Evolutionary conservation across 2,329 filamentous ascomycete species (phyloP), one percentile per base, ranked within the genome.

Genomic region (Cladosporium halotolerans): DNA sequence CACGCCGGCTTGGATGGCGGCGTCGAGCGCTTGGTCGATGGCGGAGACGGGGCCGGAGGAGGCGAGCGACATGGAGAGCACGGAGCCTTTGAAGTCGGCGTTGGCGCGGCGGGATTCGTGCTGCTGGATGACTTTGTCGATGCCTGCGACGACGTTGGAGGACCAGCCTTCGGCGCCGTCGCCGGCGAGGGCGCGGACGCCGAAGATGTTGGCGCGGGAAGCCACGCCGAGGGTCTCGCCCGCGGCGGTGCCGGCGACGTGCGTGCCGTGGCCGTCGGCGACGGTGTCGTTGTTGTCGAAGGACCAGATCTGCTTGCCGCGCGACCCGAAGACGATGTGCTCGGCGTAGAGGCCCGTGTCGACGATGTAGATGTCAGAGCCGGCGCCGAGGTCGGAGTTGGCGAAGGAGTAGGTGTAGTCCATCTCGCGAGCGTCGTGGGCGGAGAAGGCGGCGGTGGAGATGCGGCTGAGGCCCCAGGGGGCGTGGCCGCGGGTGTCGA

Each of bases 101-200:
- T 68, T 53, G 1, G 56, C 55, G 60, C 71, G 72, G 60, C 73
- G 70, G 51, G 67, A 61, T 38, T 74, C 67, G 64, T 79, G 76
- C 42, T 69, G 66, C 46, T 68, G 57, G 54, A 76, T 65, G 18
- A 76, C 72, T 61, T 65, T 74, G 56, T 75, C 66, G 63, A 80
- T 77, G 16, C 76, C 79, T 18, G 70, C 66, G 57, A 81, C 72
- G 56, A 77, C 76, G 59, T 72, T 71, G 16, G 70, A 67, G 48
- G 68, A 71, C 23, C 68, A 73, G 34, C 78, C 78, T 16, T 45
- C 41, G 43, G 69, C 70, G 43, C 75, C 74, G 10, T 73, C 63
- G 33, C 67, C 68, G 45, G 72, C 72, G 19, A 79, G 70, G 6
- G 78, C 76, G 65, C 79, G 79, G 55, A 82, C 75, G 44, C 76